Evolutionary conservation across 495 filamentous ascomycete species (phyloP).

Genomic region (Margaritispora aquatica): DNA sequence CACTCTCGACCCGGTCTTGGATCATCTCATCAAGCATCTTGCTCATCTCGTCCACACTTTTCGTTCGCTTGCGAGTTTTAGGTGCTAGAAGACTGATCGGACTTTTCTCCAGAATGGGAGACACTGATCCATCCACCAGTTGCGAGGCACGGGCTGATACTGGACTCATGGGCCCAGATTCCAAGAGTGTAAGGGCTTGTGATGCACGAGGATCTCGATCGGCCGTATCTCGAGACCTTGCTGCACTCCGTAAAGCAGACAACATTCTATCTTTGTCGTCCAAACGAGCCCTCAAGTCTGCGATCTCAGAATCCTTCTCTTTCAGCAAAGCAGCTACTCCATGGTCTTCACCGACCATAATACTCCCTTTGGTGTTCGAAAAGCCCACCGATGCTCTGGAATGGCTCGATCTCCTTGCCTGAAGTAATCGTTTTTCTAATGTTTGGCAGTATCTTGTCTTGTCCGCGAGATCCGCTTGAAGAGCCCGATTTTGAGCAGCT

Average conservation of each 20-base stretch:
- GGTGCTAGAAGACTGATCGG: slow-evolving; percentile 13
- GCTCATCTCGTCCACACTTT: slow-evolving; percentile 82
- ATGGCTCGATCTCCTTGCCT: slow-evolving; percentile 86
- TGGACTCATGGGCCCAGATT: slow-evolving; percentile 34
- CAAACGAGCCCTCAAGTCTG: slow-evolving; percentile 78
- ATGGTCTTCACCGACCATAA: slow-evolving; percentile 59
- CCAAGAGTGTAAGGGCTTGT: slow-evolving; percentile 1
- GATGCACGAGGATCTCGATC: slow-evolving; percentile 33
- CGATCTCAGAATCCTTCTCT: slow-evolving; percentile 93
- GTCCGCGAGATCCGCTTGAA: slow-evolving; percentile 89
- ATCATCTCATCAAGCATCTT: slow-evolving; percentile 93
- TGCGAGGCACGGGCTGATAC: slow-evolving; percentile 39
- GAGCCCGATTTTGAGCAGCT: slow-evolving; percentile 72
- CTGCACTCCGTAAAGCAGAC: slow-evolving; percentile 75
- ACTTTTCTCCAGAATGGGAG: slow-evolving; percentile 18
- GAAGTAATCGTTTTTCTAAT: slow-evolving; percentile 83
- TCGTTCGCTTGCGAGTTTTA: slow-evolving; percentile 43
- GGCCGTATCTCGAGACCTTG: slow-evolving; percentile 82
- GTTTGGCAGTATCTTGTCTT: slow-evolving; percentile 96
- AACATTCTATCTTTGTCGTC: slow-evolving; percentile 98
- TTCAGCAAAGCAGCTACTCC: slow-evolving; percentile 61
- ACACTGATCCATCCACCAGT: slow-evolving; percentile 32
- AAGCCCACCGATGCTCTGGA: slow-evolving; percentile 73
- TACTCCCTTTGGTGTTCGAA: slow-evolving; percentile 44
- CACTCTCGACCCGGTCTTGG: slow-evolving; percentile 70